Evolutionary conservation across 2,329 filamentous ascomycete species (phyloP), one percentile per base, ranked within the genome.

Genomic region (Diaporthe longicolla): DNA sequence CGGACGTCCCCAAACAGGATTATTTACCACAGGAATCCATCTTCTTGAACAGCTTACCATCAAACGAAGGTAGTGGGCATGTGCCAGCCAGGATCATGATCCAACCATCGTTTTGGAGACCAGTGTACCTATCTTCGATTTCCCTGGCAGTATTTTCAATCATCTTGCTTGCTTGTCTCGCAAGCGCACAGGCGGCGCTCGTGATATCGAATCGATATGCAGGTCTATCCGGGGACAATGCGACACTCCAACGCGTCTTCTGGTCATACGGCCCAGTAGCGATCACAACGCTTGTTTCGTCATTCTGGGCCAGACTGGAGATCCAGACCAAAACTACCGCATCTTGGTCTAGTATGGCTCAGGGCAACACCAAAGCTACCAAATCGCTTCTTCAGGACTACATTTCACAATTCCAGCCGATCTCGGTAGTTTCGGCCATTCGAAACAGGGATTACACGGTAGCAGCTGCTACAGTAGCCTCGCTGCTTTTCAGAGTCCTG

Each of bases 311-410:
- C 21, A 32, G 55, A n/a, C 32, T 58, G 19, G 55, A 58, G 32
- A 24, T n/a, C 7, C 32, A 58, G 11, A 24, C 32, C 32, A 58
- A 58, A 19, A 58, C 55, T 13, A 58, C 32, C 15, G 29, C 55
- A 58, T 10, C 55, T 37, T 58, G 55, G 55, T 37, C 21, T 17
- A 37, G 10, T 37, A 58, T 58, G 55, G 32, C 55, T 58, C 55
- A 8, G 32, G 32, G 32, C 55, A 37, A 37, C 10, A 58, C 32
- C 19, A 7, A 3, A 11, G 55, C 55, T 15, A 6, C 32, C 13
- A 19, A 37, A 40, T 58, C 32, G 21, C 55, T 58, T 40, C 10
- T 58, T 40, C 32, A 37, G 21, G 55, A 58, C 32, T 58, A 58
- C 32, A 37, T 10, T 8, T 58, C 55, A 11, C 55, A 58, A 40